Conservation (phyloP, 2,329 filamentous ascomycete species). For the Paracoccidioides lutzii region DNA sequence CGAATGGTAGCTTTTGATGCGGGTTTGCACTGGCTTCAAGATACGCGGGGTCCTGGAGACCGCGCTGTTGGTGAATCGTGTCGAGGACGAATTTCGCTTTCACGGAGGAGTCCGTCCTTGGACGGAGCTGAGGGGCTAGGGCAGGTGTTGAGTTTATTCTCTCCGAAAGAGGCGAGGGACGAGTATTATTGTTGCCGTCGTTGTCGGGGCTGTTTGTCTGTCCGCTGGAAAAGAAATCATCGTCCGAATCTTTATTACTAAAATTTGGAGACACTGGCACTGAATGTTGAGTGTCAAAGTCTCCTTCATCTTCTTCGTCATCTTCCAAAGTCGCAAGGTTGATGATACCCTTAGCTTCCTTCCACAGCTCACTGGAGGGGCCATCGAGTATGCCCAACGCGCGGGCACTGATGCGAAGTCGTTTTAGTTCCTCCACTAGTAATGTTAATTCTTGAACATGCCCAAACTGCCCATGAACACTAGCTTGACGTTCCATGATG, state of each 20-base stretch:
- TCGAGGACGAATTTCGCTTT: slow-evolving; percentile 52
- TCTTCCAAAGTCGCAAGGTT: slow-evolving; percentile 53
- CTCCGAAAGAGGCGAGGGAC: slow-evolving; percentile 18
- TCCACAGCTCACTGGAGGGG: slow-evolving; percentile 44
- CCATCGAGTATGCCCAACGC: slow-evolving; percentile 42
- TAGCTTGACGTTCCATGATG: slow-evolving; percentile 52
- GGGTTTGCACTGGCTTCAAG: slow-evolving; percentile 15
- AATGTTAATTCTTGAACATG: slow-evolving; percentile 51
- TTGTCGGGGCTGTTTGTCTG: slow-evolving; percentile 17
- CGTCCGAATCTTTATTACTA: slow-evolving; percentile 47
- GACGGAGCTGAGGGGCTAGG: slow-evolving; percentile 26
- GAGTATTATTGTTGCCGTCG: slow-evolving; percentile 19
- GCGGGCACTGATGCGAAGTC: slow-evolving; percentile 43
- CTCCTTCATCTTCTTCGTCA: slow-evolving; percentile 30
- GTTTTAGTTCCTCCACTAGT: slow-evolving; percentile 52
- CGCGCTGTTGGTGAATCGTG: slow-evolving; percentile 41
- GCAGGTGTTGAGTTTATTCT: slow-evolving; percentile 18
- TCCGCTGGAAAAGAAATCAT: slow-evolving; percentile 29
- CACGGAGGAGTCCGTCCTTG: slow-evolving; percentile 43
- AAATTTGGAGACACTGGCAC: slow-evolving; percentile 43
- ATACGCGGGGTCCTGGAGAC: slow-evolving; percentile 16
- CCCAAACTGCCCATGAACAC: slow-evolving; percentile 52
- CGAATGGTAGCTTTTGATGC: slow-evolving; percentile 49
- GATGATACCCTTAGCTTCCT: slow-evolving; percentile 54
- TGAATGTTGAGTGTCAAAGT: slow-evolving; percentile 34